Conservation (phyloP, 2,329 filamentous ascomycete species). For the Cladorrhinum sp. region DNA sequence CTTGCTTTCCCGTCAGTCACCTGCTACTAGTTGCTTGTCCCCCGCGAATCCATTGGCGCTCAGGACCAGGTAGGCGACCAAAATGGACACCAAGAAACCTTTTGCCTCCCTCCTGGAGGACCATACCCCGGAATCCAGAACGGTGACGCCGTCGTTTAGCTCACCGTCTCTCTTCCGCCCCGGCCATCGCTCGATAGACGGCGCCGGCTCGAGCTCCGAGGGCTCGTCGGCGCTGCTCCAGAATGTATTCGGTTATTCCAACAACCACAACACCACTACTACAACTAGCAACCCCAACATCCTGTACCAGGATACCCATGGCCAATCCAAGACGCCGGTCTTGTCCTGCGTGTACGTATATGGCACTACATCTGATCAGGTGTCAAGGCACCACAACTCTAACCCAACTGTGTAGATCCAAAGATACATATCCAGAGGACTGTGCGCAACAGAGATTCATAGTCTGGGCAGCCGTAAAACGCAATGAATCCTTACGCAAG, state of each 20-base stretch:
- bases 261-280: conserved; percentile 9
- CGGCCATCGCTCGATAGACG: conserved; percentile 10
- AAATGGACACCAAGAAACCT: conserved; percentile 29
- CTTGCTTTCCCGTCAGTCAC: neutral
- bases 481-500: conserved; percentile 49
- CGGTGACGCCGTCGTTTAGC: conserved; percentile 7
- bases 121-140: conserved; percentile 20
- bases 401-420: conserved; percentile 36
- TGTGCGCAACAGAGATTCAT: conserved; percentile 55
- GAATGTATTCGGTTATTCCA: conserved; percentile 4
- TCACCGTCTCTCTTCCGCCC: conserved; percentile 20
- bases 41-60: neutral
- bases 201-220: conserved; percentile 3
- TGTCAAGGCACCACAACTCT: conserved; percentile 8
- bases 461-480: conserved; percentile 55
- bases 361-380: neutral
- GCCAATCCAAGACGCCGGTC: neutral
- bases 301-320: neutral
- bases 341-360: conserved; percentile 32
- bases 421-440: conserved; percentile 45
- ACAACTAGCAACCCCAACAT: conserved; percentile 7
- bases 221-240: conserved; percentile 14
- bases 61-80: neutral
- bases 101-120: conserved; percentile 28
- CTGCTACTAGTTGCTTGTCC: neutral